These are phyloP conservation scores for Bolboschoenus planiculmis DNA, from an alignment of 176 grass and related monocot genomes.

Conservation along the genomic window DNA sequence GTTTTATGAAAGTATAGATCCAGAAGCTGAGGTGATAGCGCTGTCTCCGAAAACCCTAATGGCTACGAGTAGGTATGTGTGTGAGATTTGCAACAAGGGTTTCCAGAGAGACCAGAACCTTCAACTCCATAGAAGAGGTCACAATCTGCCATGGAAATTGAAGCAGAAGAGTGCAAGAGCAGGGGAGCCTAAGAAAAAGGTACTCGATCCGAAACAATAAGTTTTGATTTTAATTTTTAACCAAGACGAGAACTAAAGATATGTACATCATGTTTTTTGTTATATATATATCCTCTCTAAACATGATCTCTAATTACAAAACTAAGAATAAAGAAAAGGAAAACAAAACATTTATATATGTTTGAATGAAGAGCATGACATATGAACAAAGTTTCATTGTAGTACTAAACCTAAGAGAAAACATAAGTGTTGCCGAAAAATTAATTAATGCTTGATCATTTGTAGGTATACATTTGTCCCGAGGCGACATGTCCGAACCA, in stretches of 20 bases:
- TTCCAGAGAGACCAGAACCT: slow-evolving; percentile 28
- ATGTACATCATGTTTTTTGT: neutral
- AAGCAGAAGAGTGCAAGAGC: slow-evolving; percentile 14
- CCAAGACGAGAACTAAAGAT: neutral
- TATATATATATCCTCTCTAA: neutral
- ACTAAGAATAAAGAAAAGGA: neutral
- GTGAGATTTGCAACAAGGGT: slow-evolving; percentile 30
- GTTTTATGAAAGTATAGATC: slow-evolving; percentile 12
- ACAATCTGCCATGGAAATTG: slow-evolving; percentile 25
- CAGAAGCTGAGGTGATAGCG: slow-evolving; percentile 21
- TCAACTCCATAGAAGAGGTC: slow-evolving; percentile 23
- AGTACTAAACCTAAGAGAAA: neutral
- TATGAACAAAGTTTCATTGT: neutral
- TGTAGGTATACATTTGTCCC: slow-evolving; percentile 25
- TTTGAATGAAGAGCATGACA: neutral
- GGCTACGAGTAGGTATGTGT: slow-evolving; percentile 20
- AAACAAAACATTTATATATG: neutral
- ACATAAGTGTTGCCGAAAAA: neutral
- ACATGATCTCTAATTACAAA: neutral
- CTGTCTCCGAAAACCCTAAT: slow-evolving; percentile 22
- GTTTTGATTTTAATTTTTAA: neutral
- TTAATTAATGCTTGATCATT: neutral
- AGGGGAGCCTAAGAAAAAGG: slow-evolving; percentile 23
- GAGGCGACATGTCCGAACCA: slow-evolving; percentile 11
- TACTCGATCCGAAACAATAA: neutral